phyloP scores from a whole-genome alignment of 371 early-diverging fungal genomes.

The Rhizopus delemar region DNA sequence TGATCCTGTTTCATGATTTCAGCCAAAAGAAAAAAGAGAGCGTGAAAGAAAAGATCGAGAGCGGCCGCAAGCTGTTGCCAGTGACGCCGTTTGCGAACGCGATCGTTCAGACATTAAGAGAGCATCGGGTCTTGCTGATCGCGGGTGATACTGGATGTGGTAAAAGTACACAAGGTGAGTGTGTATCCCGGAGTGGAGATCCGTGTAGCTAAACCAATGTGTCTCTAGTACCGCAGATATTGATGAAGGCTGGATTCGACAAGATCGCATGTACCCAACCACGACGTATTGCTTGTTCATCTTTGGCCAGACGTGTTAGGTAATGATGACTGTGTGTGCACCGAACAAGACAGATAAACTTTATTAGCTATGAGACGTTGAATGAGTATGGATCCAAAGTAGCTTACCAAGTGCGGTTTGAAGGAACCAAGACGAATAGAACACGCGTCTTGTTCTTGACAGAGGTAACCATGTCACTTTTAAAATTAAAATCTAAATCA shows the following conservation, averaged over 20 bases:
- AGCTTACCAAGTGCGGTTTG: constrained; percentile 73
- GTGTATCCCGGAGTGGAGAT: neutral
- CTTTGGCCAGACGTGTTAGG: constrained; percentile 81
- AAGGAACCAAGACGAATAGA: constrained; percentile 59
- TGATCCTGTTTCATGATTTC: constrained; percentile 63
- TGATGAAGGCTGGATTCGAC: constrained; percentile 67
- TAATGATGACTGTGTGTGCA: constrained; percentile 12
- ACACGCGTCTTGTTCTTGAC: constrained; percentile 70
- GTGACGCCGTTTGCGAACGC: constrained; percentile 61
- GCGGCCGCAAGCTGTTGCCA: constrained; percentile 55
- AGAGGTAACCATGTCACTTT: constrained; percentile 35
- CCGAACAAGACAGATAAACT: neutral
- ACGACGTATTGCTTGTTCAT: constrained; percentile 86
- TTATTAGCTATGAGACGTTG: constrained; percentile 54
- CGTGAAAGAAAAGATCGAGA: constrained; percentile 52
- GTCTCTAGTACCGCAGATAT: constrained; percentile 70
- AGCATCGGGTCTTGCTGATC: constrained; percentile 61
- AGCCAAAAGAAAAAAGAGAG: constrained; percentile 45
- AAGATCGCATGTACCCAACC: constrained; percentile 94
- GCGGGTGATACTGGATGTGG: constrained; percentile 86
- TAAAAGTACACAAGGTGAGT: constrained; percentile 75
- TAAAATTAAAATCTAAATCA: neutral
- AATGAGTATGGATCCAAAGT: constrained; percentile 69
- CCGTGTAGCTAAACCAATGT: neutral
- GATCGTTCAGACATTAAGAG: constrained; percentile 58